Base-by-base conservation (phyloP, 441 rosid genomes). In the Arabidopsis lyrata region DNA sequence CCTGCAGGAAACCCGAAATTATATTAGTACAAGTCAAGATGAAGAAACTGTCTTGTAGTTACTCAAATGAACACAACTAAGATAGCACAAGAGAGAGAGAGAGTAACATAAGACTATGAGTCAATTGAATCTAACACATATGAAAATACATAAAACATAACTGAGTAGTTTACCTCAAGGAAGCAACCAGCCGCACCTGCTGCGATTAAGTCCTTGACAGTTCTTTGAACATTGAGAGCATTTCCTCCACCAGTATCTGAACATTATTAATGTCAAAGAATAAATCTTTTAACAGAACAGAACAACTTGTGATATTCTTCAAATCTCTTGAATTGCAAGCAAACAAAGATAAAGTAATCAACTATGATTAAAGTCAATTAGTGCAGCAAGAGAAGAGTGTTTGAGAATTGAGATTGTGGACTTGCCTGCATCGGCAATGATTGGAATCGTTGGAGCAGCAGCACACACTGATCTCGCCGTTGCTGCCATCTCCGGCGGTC, bases 161-260 rank as follows among this genome's bases (percentile, higher is more conserved):
- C 18, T 5, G 18, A 44, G 18, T 42, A 29, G 31, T n/a, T 16
- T 27, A 85, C 88, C 87, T 87, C 89, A 39, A 85, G 86, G 79
- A 87, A 84, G 74, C 84, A 87, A 64, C 89, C 89, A 59, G 83
- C 84, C 61, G 80, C 89, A 69, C 86, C 86, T 8, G 89, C 85
- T 24, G 83, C 85, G 38, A 85, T 82, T 47, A 83, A 81, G 77
- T 85, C 87, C 70, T 81, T 87, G 1, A 80, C 56, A 1, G 86
- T 85, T 85, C 86, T 82, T 72, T 80, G 84, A 70, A 85, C 85
- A 75, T 84, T 85, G 47, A 85, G 82, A 8, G 86, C 83, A 78
- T 80, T 84, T 57, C 91, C 87, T 69, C 85, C 87, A 60, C 83
- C 81, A 64, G 88, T 82, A 67, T 85, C 87, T 81, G 66, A 67